Base-by-base conservation (phyloP, 768 basidiomycete species). In the Boletellus emodensis region DNA sequence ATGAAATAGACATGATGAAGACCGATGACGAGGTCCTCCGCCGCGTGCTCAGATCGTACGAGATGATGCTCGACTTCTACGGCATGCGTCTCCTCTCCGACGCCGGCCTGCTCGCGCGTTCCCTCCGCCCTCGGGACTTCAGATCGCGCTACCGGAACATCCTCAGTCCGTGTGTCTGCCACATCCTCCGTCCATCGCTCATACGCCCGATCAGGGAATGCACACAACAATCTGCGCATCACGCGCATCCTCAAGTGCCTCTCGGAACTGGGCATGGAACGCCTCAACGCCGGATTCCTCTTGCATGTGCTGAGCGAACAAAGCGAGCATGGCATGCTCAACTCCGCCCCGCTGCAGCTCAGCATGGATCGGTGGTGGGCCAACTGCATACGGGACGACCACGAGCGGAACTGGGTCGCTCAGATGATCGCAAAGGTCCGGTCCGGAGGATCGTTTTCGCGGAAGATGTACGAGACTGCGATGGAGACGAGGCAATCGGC, bases 301-400 rank as follows among this genome's bases (percentile, higher is more conserved):
- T 72, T 89, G 39, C 83, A 85, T 60, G 73, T 88, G 52, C 73
- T 89, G 24, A 77, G 72, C 57, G 83, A 88, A 61, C 87, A 87
- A 61, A 85, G 82, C 58, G 80, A 84, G 61, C 62, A 71, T 18
- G 68, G 71, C 28, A 68, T 76, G 59, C 72, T 90, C 38, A 72
- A 79, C 58, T 71, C 76, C n/a, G 56, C 59, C 10, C 66, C 67
- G 11, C 69, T 87, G 43, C 62, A 66, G 43, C 66, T 68, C 55
- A 88, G 87, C 62, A 87, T 88, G 85, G 87, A 87, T 53, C 71
- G 74, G 49, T 90, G 84, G 83, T 88, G 87, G 87, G 80, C 81
- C 17, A 85, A 85, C 58, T 89, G 86, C 61, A 68, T 87, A 44
- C 73, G 87, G 52, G 74, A 83, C 54, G 73, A 76, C n/a, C 67